Base-by-base conservation (phyloP, 306 rosid genomes). In the Canavalia gladiata region DNA sequence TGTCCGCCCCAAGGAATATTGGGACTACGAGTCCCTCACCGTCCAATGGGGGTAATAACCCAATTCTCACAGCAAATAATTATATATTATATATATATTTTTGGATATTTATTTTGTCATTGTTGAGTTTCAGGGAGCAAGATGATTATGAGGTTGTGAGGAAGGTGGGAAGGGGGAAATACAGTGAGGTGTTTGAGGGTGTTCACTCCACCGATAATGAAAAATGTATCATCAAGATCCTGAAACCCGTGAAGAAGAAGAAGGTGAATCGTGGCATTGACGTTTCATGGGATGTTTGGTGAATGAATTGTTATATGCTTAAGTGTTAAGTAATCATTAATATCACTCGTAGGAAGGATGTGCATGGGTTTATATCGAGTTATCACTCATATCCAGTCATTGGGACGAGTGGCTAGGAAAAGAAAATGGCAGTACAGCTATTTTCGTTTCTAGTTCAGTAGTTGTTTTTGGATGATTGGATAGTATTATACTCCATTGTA, bases 161-260 rank as follows among this genome's bases (percentile, higher is more conserved):
- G 90, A 94, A 94, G 88, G 97, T 94, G 6, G 98, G 98, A 58
- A 94, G 98, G 62, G 98, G 98, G 68, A 92, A 94, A 72, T 94
- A 94, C 92, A 94, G 98, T 84, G 98, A 94, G 89, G 98, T 94
- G 31, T 94, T 94, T 31, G 97, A 94, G 80, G 98, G 98, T 33
- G 85, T 94, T 87, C 98, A 94, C 88, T 86, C 91, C 79, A 92
- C 91, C 0, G 92, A 90, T 80, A 88, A 88, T 72, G 97, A 94
- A 85, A 94, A 92, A 81, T 94, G 98, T 47, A 10, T 94, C 67
- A 92, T 94, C 49, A 94, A 94, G 90, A 94, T 94, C 81, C 92
- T 94, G 82, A 94, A 94, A 74, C 98, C 98, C 11, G 98, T 94
- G 59, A 94, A 94, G 84, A 94, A 94, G 94, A 94, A 94, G 90